phyloP scores from a whole-genome alignment of 257 asterid species.

The Anisodus acutangulus region DNA sequence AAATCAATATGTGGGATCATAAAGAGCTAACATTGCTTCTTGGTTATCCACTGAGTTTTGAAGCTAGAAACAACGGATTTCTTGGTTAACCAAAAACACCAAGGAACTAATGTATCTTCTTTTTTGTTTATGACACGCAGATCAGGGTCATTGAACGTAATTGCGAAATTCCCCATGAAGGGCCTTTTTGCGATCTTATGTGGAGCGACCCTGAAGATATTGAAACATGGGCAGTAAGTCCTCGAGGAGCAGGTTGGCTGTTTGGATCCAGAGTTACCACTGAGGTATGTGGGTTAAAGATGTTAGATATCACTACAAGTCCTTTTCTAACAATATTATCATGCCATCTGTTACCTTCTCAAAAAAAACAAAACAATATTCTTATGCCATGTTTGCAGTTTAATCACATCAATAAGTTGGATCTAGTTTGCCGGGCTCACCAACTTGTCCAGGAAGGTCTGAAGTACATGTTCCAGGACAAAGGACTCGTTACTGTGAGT shows the following conservation, averaged over 20 bases:
- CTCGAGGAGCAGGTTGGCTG: slow-evolving; percentile 99
- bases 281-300: slow-evolving; percentile 62
- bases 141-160: slow-evolving; percentile 91
- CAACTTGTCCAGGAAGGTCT: slow-evolving; percentile 99
- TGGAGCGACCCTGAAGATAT: slow-evolving; percentile 99
- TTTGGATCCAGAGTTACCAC: slow-evolving; percentile 97
- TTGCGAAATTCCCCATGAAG: slow-evolving; percentile 99
- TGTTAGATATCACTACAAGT: neutral
- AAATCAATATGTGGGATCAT: slow-evolving; percentile 14
- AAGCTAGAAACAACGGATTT: neutral
- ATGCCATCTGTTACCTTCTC: too few species aligned
- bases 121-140: slow-evolving; percentile 43
- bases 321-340: neutral
- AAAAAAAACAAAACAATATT: too few species aligned
- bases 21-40: neutral
- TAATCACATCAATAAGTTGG: slow-evolving; percentile 95
- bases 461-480: slow-evolving; percentile 97
- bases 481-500: slow-evolving; percentile 98
- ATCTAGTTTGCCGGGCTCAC: slow-evolving; percentile 97
- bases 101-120: neutral
- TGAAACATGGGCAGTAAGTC: slow-evolving; percentile 99
- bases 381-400: slow-evolving; percentile 57
- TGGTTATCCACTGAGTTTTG: slow-evolving; percentile 13
- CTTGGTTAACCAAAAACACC: neutral
- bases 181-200: slow-evolving; percentile 99